Base-by-base conservation (phyloP, 495 filamentous ascomycete genomes). In the Physcia stellaris region DNA sequence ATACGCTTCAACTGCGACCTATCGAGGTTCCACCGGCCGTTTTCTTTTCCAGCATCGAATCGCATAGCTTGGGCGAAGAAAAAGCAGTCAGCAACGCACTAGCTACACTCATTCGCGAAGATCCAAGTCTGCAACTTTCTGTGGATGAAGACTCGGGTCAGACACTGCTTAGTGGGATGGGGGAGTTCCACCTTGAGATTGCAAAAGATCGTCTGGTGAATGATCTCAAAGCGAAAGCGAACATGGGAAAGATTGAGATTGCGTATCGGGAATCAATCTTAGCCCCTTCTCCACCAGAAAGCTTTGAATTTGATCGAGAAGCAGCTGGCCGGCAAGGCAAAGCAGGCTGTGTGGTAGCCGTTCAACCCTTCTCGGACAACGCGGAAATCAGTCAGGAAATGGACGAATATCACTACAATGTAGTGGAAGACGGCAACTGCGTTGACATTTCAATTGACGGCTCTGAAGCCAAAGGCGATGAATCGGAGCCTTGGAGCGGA, bases 141-240 rank as follows among this genome's bases (percentile, higher is more conserved):
- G 61, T 80, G 16, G 85, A 96, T 50, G 79, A 87, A 47, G 92
- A 95, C 52, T 86, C 84, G 0, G 90, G 87, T 1, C 88, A 94
- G 47, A 94, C 86, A 13, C 77, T 93, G 6, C 66, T 99, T 1
- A 84, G 82, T 26, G 92, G 92, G 9, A 99, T 99, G 92, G 92
- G 92, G 2, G 84, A 94, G 37, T 72, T 99, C n/a, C 92, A 99
- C 55, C 74, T 99, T 2, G 92, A 99, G 47, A 90, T 99, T 24
- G 86, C 92, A 3, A 67, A 79, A 20, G 85, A 96, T 58, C 70
- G 88, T 16, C 73, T 99, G 5, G 70, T 88, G 37, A 79, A 80
- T 24, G 84, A 95, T 46, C 77, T 94, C 57, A 94, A 88, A 52
- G 85, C 69, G 45, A 96, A 79, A 51, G 86, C 86, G 4, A 61